Conservation (phyloP, 768 basidiomycete genomes). For the Agaricus bisporus region DNA sequence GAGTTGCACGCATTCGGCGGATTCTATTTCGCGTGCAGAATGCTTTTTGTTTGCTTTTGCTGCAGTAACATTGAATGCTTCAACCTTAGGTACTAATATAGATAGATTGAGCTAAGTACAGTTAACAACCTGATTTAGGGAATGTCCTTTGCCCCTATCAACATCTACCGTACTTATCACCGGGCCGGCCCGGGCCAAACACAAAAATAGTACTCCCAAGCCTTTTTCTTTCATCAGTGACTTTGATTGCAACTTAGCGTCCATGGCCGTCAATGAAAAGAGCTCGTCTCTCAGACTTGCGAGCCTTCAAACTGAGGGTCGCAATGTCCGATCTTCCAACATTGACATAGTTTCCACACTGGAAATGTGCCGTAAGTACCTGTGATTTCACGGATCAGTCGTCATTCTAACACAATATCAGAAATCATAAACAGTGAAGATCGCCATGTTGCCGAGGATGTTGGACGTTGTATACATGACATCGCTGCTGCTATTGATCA, state of each 20-base stretch:
- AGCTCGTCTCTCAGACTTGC: not conserved
- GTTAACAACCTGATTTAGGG: too few species aligned
- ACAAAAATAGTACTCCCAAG: too few species aligned
- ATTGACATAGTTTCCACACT: slow-evolving; percentile 25
- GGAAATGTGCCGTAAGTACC: slow-evolving; percentile 23
- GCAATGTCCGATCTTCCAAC: slow-evolving; percentile 18
- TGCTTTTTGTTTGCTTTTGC: too few species aligned
- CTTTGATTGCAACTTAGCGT: not conserved
- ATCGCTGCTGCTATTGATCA: slow-evolving; percentile 25
- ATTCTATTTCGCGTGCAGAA: too few species aligned
- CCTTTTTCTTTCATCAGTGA: too few species aligned
- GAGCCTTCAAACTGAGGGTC: slow-evolving; percentile 20
- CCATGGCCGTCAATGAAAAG: not conserved
- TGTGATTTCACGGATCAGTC: not conserved
- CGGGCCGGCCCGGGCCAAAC: too few species aligned
- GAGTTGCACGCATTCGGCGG: too few species aligned
- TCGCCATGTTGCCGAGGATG: slow-evolving; percentile 20
- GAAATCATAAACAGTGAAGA: slow-evolving; percentile 28
- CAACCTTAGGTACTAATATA: too few species aligned
- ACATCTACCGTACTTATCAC: too few species aligned
- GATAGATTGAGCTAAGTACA: too few species aligned
- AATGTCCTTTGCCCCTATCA: too few species aligned
- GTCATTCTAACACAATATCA: not conserved
- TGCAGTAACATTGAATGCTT: too few species aligned
- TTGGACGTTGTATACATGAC: slow-evolving; percentile 19